Evolutionary conservation across 2,329 filamentous ascomycete genomes (phyloP).

Genomic region (Dichotomopilus funicola): DNA sequence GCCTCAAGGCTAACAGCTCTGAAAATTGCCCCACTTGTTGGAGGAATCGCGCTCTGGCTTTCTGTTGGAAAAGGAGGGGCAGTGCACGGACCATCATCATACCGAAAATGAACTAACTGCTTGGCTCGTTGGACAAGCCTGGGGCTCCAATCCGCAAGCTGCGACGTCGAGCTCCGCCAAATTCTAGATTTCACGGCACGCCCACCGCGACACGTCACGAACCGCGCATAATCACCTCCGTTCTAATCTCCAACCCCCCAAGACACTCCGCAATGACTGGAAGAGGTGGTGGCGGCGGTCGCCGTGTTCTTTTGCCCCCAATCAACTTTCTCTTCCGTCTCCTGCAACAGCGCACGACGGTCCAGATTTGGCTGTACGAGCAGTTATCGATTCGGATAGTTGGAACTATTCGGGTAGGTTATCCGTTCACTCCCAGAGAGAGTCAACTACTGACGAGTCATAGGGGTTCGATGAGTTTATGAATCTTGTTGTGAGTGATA

Average conservation of each 20-base stretch:
- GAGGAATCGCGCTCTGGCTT: background rate
- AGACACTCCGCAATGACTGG: constrained; percentile 44
- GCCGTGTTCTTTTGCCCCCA: constrained; percentile 54
- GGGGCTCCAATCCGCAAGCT: constrained; percentile 2
- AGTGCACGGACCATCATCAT: constrained; percentile 15
- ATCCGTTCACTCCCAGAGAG: too few relatives aligned
- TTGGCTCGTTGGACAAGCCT: background rate
- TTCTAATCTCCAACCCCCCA: constrained; percentile 5
- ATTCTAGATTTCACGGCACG: constrained; percentile 18
- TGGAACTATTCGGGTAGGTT: constrained; percentile 81
- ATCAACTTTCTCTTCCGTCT: constrained; percentile 37
- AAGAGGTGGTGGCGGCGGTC: constrained; percentile 52
- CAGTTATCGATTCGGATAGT: constrained; percentile 91
- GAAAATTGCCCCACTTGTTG: constrained; percentile 13
- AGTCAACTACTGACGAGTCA: background rate
- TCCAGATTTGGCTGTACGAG: constrained; percentile 96
- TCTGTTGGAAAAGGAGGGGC: constrained; percentile 17
- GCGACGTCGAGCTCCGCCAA: constrained; percentile 9
- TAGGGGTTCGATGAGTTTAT: constrained; percentile 99
- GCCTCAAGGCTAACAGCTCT: constrained; percentile 7
- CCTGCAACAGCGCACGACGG: constrained; percentile 63
- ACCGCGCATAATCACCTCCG: background rate
- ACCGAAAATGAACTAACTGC: background rate
- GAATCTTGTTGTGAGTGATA: constrained; percentile 65
- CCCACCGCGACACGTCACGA: constrained; percentile 12